A percentile compares a stretch with the other conserved stretches of the same genome.
phyloP scores from a whole-genome alignment of 495 filamentous ascomycete genomes.

The Pyrenopolyporus hunteri region DNA sequence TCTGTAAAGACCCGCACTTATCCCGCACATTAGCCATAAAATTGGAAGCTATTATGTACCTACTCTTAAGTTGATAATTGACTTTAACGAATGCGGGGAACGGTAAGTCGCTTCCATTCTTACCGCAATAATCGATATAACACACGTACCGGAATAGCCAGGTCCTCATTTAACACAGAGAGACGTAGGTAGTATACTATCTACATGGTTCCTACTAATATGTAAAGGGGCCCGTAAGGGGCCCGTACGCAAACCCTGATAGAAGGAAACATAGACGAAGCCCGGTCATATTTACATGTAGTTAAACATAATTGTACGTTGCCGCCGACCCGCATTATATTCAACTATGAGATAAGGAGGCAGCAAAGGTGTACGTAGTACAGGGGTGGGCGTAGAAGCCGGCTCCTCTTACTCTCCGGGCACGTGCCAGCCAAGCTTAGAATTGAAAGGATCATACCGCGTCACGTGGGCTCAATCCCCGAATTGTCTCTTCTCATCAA shows the following conservation, averaged over 20 bases:
- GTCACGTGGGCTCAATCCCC: slow-evolving; percentile 17
- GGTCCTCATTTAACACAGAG: background rate
- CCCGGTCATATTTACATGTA: too few relatives aligned
- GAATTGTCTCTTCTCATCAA: background rate
- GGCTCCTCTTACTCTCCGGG: background rate
- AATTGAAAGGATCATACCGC: slow-evolving; percentile 10
- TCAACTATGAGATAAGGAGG: too few relatives aligned
- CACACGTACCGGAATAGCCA: background rate
- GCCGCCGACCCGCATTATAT: too few relatives aligned
- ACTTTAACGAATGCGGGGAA: slow-evolving; percentile 20
- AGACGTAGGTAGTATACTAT: background rate
- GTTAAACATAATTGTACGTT: too few relatives aligned
- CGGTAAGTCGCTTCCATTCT: background rate
- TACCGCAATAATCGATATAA: background rate
- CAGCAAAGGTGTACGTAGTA: too few relatives aligned
- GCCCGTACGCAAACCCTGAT: too few relatives aligned
- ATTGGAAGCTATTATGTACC: slow-evolving; percentile 3
- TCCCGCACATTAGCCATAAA: slow-evolving; percentile 1
- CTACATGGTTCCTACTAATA: too few relatives aligned
- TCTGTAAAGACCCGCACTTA: slow-evolving; percentile 16
- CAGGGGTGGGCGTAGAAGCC: too few relatives aligned
- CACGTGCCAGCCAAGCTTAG: background rate
- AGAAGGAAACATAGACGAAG: too few relatives aligned
- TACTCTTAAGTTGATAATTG: too few relatives aligned
- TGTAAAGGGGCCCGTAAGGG: too few relatives aligned